Conservation (phyloP, 169 alveolate species). For the Eimeria nieschulzi region DNA sequence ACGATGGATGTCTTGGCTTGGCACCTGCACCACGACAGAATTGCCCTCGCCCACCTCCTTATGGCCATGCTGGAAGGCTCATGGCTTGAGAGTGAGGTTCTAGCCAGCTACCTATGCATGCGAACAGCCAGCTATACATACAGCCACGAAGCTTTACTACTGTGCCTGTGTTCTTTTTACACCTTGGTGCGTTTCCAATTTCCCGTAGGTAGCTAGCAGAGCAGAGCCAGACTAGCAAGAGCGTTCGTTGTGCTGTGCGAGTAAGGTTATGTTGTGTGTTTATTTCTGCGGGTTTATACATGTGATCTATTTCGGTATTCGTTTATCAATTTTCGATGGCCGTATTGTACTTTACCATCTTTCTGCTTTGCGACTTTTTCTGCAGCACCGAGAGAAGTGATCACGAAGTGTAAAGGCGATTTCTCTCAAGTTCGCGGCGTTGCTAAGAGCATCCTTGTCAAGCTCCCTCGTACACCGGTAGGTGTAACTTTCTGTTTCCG, state of each 20-base stretch:
- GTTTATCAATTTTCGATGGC: too few relatives aligned
- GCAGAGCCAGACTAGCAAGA: too few relatives aligned
- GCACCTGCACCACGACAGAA: constrained; percentile 21
- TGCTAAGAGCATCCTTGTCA: not conserved
- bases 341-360: not conserved
- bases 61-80: constrained; percentile 28
- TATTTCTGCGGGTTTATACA: too few relatives aligned
- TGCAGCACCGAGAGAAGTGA: not conserved
- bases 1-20: constrained; percentile 22
- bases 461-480: constrained; percentile 12
- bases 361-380: not conserved
- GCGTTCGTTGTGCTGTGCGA: too few relatives aligned
- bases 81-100: not conserved
- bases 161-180: too few relatives aligned
- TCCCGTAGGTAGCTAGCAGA: too few relatives aligned
- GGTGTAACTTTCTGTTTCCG: not conserved
- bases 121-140: too few relatives aligned
- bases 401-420: constrained; percentile 8
- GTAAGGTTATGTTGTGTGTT: too few relatives aligned
- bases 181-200: too few relatives aligned
- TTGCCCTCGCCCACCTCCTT: constrained; percentile 28
- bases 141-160: too few relatives aligned
- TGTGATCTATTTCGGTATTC: too few relatives aligned
- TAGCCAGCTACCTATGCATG: not conserved
- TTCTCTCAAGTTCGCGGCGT: not conserved